A percentile compares a stretch with the other conserved stretches of the same genome.
phyloP scores from a whole-genome alignment of 257 asterid genomes.

The Penstemon newberryi region DNA sequence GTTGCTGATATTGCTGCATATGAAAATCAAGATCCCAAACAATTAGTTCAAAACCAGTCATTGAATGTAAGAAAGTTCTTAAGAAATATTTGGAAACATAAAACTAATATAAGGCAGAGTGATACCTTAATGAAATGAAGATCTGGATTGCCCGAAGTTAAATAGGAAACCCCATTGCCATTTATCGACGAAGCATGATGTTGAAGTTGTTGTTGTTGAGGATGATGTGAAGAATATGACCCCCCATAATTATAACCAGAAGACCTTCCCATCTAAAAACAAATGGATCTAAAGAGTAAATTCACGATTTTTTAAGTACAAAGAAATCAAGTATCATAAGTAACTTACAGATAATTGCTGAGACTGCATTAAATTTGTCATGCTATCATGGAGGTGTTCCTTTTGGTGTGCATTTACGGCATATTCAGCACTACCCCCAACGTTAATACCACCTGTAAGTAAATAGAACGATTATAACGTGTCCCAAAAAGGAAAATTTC shows the following conservation, averaged over 20 bases:
- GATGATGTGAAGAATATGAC: slow-evolving; percentile 69
- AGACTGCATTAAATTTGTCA: slow-evolving; percentile 69
- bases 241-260: slow-evolving; percentile 73
- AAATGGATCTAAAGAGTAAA: slow-evolving; percentile 25
- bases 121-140: slow-evolving; percentile 67
- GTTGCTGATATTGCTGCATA: slow-evolving; percentile 72
- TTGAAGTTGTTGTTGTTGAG: slow-evolving; percentile 41
- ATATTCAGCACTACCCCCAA: slow-evolving; percentile 64
- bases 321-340: slow-evolving; percentile 5
- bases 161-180: slow-evolving; percentile 63
- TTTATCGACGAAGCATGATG: slow-evolving; percentile 69
- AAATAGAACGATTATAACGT: not conserved
- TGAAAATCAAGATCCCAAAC: slow-evolving; percentile 44
- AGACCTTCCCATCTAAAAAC: slow-evolving; percentile 76
- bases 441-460: slow-evolving; percentile 38
- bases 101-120: slow-evolving; percentile 2
- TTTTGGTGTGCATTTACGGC: slow-evolving; percentile 62
- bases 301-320: slow-evolving; percentile 27
- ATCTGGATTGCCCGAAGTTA: slow-evolving; percentile 65
- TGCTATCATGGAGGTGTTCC: slow-evolving; percentile 72
- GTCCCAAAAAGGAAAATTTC: too few relatives aligned
- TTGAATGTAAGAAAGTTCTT: not conserved
- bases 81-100: slow-evolving; percentile 4
- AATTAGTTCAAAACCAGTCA: slow-evolving; percentile 29
- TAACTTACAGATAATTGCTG: slow-evolving; percentile 75